Conservation (phyloP, 1,284 basidiomycete genomes). For the Ceratorhiza oryzae-sativae region DNA sequence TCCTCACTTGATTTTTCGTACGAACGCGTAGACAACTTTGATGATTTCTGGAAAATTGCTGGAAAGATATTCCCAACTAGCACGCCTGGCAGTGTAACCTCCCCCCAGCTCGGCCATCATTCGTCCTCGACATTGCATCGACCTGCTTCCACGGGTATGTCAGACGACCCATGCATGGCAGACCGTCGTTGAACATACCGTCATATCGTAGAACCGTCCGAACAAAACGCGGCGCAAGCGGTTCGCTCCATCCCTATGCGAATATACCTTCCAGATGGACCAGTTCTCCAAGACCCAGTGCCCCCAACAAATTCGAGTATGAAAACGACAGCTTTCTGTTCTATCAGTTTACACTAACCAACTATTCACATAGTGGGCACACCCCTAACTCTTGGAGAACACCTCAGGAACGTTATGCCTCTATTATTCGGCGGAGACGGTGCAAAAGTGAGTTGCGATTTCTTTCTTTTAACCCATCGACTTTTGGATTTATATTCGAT, state of each 20-base stretch:
- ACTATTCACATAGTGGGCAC: constrained; percentile 35
- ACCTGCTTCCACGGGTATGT: constrained; percentile 23
- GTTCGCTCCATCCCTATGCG: constrained; percentile 88
- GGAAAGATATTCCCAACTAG: constrained; percentile 80
- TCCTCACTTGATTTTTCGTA: not conserved
- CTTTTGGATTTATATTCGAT: too few species aligned
- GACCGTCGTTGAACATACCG: not conserved
- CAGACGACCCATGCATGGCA: not conserved
- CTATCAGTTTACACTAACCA: not conserved
- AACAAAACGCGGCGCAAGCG: constrained; percentile 74
- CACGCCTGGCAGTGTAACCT: constrained; percentile 52
- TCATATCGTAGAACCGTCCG: constrained; percentile 14
- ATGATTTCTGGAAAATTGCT: constrained; percentile 91
- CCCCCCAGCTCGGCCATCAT: constrained; percentile 26
- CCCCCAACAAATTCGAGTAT: constrained; percentile 61
- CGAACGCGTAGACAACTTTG: constrained; percentile 79
- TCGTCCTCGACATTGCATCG: constrained; percentile 22
- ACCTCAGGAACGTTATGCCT: constrained; percentile 53
- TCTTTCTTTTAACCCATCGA: constrained; percentile 46
- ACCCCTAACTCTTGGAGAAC: constrained; percentile 51
- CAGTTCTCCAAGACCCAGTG: constrained; percentile 87
- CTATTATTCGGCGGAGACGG: constrained; percentile 54
- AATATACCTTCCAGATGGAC: constrained; percentile 88
- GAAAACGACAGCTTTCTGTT: not conserved
- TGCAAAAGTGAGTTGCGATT: not conserved